Evolutionary conservation across 225 moss, liverwort and hornwort species (phyloP).

Genomic region (Lunularia cruciata): DNA sequence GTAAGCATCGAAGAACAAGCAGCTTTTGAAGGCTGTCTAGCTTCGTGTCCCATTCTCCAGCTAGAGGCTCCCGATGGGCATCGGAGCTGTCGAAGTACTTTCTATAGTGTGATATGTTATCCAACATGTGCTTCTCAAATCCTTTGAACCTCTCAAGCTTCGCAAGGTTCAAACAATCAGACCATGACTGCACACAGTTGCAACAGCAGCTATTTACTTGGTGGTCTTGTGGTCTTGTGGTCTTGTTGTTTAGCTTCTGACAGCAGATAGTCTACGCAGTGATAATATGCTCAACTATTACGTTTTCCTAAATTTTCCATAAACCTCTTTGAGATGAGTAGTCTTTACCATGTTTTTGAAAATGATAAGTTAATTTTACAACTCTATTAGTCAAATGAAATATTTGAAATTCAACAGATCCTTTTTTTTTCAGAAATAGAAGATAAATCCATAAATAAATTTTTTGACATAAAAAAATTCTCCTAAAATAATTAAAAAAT

Average conservation of each 20-base stretch:
- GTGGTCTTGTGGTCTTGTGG: no score
- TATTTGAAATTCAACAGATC: constrained; percentile 14
- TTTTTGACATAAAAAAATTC: constrained; percentile 17
- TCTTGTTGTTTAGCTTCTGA: no score
- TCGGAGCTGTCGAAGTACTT: constrained; percentile 75
- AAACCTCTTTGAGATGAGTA: constrained; percentile 28
- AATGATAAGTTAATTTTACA: no score
- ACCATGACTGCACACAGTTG: constrained; percentile 59
- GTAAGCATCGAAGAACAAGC: constrained; percentile 70
- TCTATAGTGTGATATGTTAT: constrained; percentile 61
- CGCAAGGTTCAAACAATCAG: constrained; percentile 70
- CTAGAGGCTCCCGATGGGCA: constrained; percentile 58
- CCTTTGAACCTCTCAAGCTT: constrained; percentile 54
- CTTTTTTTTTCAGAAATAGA: constrained; percentile 11
- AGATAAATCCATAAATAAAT: background rate
- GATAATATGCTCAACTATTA: background rate
- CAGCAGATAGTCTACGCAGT: no score
- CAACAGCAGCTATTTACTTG: background rate
- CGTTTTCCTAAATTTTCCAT: constrained; percentile 23
- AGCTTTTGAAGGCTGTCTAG: constrained; percentile 73
- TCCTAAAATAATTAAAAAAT: no score
- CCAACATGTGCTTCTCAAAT: constrained; percentile 49
- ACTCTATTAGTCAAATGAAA: constrained; percentile 8
- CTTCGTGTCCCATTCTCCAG: constrained; percentile 68
- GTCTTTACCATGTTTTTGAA: constrained; percentile 23